Evolutionary conservation across 2,329 filamentous ascomycete genomes (phyloP).

Genomic region (Aspergillus pseudotamarii): DNA sequence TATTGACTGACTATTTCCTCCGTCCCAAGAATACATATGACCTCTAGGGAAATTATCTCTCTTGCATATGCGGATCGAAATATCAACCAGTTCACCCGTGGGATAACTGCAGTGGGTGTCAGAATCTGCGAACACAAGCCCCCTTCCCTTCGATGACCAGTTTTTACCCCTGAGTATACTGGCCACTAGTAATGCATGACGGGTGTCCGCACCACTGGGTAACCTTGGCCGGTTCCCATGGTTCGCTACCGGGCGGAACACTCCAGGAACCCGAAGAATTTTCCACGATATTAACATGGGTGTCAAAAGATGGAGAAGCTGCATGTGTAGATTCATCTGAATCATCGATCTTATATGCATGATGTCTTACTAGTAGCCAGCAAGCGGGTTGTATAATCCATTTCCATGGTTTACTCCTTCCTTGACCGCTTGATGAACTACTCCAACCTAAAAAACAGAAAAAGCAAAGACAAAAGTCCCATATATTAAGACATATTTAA

Average conservation of each 20-base stretch:
- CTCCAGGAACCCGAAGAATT: constrained; percentile 8
- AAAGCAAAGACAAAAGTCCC: too few species aligned
- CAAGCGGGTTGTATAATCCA: not conserved
- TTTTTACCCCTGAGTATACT: constrained; percentile 1
- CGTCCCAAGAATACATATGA: not conserved
- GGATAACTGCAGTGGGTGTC: not conserved
- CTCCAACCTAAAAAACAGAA: not conserved
- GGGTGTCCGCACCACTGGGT: constrained; percentile 10
- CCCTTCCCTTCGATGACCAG: not conserved
- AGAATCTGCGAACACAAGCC: not conserved
- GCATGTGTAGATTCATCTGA: not conserved
- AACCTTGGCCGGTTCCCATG: constrained; percentile 6
- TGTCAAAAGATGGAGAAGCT: not conserved
- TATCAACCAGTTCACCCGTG: not conserved
- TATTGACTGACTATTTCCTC: not conserved
- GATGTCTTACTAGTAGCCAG: not conserved
- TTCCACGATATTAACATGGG: not conserved
- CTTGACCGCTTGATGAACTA: not conserved
- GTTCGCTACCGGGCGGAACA: constrained; percentile 4
- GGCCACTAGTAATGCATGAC: constrained; percentile 6
- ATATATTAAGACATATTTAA: not conserved
- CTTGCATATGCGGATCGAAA: not conserved
- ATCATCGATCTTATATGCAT: not conserved
- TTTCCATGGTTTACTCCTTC: not conserved
- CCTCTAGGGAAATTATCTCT: not conserved